Evolutionary conservation across 768 basidiomycete genomes (phyloP), one percentile per base, ranked within the genome.

Genomic region (Imleria badia): DNA sequence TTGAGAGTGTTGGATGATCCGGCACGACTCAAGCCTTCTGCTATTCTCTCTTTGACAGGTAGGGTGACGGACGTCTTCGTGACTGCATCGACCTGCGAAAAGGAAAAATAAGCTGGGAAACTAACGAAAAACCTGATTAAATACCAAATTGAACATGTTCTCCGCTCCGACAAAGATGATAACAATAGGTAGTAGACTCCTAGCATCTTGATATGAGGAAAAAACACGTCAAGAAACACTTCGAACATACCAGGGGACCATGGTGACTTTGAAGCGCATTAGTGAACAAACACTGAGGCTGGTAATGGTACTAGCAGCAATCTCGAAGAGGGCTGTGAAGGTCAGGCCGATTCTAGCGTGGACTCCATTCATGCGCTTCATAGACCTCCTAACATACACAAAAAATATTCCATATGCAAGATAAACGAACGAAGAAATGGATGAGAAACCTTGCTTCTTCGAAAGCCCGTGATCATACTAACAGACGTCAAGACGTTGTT

Each of bases 111-210:
- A 66, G 56, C 48, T 60, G 64, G 48, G 29, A 52, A 56, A 49
- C 51, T 41, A 53, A 62, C 34, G n/a, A 19, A 38, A 5, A 45
- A 42, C 22, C 15, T 26, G n/a, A 48, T 30, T 34, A 71, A 85
- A 58, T 69, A 94, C 94, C 68, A 99, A 76, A 63, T 87, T 89
- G 68, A 94, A 91, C 95, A 98, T 98, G 64, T 98, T 98, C 74
- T 98, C 96, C 3, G 93, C 90, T 3, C 96, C 96, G 14, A 96
- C 89, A 60, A 98, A 95, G 8, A 94, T 83, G 47, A 99, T 94
- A 35, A 97, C 89, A 54, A 98, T 89, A 2, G 95, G 95, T 48
- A 99, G 77, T 39, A 96, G 73, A 66, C 90, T 87, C 91, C 91
- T 92, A 54, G 11, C 6, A 19, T 29, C 46, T 22, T 39, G 50